A percentile compares a stretch with the other conserved stretches of the same genome.
These are phyloP conservation scores for Aspergillus tamarii DNA, from an alignment of 2,329 filamentous ascomycete species.

Conservation along the genomic window DNA sequence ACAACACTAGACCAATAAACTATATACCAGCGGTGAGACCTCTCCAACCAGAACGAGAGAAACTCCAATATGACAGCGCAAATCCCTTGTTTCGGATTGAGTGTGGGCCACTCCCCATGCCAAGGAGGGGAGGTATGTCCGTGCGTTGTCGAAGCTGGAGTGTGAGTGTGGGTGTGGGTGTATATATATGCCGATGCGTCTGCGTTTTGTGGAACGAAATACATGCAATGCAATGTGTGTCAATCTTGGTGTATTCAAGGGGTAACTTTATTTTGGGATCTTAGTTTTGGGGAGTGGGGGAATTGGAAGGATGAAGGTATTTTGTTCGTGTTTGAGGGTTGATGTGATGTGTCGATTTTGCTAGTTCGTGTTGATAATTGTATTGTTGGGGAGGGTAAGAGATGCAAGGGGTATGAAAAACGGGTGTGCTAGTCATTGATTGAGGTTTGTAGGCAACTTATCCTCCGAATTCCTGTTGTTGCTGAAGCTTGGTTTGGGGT, in stretches of 20 bases:
- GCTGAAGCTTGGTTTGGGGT: not conserved
- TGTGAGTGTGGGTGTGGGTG: too few relatives aligned
- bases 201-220: not conserved
- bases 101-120: not conserved
- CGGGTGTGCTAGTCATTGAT: not conserved
- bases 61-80: not conserved
- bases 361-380: not conserved
- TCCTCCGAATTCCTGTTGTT: not conserved
- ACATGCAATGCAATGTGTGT: not conserved
- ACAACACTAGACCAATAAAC: not conserved
- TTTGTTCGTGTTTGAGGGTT: not conserved
- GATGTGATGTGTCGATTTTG: not conserved
- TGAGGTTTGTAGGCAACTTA: not conserved
- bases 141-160: not conserved
- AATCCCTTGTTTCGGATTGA: slow-evolving; percentile 1
- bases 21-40: not conserved
- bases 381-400: not conserved
- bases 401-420: not conserved
- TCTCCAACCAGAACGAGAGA: not conserved
- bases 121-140: not conserved
- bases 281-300: too few relatives aligned
- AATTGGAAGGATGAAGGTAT: not conserved
- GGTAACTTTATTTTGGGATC: not conserved
- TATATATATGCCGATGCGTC: not conserved
- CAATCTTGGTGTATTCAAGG: not conserved